phyloP scores from a whole-genome alignment of 495 filamentous ascomycete genomes.

The Parathielavia hyrcaniae region DNA sequence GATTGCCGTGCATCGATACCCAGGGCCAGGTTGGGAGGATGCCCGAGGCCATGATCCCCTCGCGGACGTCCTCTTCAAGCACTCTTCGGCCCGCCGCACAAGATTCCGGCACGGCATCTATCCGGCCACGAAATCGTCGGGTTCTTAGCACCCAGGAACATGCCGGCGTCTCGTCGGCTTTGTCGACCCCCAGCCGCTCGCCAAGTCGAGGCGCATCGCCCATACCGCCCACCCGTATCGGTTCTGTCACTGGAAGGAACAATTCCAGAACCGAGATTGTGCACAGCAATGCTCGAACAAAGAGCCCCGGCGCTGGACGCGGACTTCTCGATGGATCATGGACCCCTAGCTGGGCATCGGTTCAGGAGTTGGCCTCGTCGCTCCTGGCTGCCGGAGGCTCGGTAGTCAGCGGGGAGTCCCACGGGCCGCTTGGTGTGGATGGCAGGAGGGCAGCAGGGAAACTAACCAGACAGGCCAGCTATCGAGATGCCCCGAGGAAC shows the following conservation, averaged over 20 bases:
- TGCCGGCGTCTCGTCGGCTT: constrained; percentile 16
- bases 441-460: constrained; percentile 23
- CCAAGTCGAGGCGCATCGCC: constrained; percentile 36
- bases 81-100: constrained; percentile 21
- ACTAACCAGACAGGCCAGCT: constrained; percentile 24
- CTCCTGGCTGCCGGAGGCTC: constrained; percentile 32
- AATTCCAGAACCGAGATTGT: constrained; percentile 30
- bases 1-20: constrained; percentile 27
- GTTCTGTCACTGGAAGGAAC: constrained; percentile 32
- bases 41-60: constrained; percentile 31
- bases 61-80: constrained; percentile 26
- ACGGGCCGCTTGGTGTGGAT: constrained; percentile 30
- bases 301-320: constrained; percentile 31
- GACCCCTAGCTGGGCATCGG: constrained; percentile 43
- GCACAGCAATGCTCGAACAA: constrained; percentile 26
- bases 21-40: constrained; percentile 26
- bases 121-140: constrained; percentile 34
- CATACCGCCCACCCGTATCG: constrained; percentile 39
- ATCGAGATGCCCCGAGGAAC: constrained; percentile 1
- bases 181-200: constrained; percentile 26
- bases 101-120: constrained; percentile 22
- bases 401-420: constrained; percentile 28
- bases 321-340: constrained; percentile 41
- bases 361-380: constrained; percentile 42
- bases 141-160: constrained; percentile 14